Evolutionary conservation across 371 early-diverging fungal genomes (phyloP), one percentile per base, ranked within the genome.

Genomic region (Smittium culicis): DNA sequence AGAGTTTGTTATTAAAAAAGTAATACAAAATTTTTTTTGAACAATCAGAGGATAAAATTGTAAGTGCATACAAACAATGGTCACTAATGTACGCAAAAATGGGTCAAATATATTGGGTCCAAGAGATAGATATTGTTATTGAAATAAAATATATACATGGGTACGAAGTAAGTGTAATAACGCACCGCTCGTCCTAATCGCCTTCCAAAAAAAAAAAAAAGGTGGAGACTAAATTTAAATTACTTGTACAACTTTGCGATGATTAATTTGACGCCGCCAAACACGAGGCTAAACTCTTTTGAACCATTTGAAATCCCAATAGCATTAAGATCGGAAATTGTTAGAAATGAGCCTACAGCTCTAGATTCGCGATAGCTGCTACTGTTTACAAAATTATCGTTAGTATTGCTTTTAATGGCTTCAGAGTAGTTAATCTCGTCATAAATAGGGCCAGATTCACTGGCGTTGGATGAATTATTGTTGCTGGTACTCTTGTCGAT

Each of bases 181-280:
- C n/a, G n/a, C n/a, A n/a, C n/a, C n/a, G n/a, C n/a, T n/a, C n/a
- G n/a, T n/a, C n/a, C n/a, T 67, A 79, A 92, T 33, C 88, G 93
- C 72, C 83, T 81, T 56, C 77, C 82, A 30, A 81, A 83, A 28
- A 17, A 34, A 57, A 66, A 62, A 29, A 54, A 35, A 27, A n/a
- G n/a, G n/a, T n/a, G n/a, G n/a, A n/a, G n/a, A n/a, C 25, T 64
- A 61, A 54, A 31, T 64, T 67, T 35, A 1, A 0, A 25, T 34
- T 33, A 2, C n/a, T 25, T 28, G 11, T 27, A 14, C 61, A 30
- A 28, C 20, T 17, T 60, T 35, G n/a, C 31, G 32, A 34, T 61
- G 8, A 35, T 8, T 32, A 58, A 11, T 29, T 62, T 25, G 29
- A n/a, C 34, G 17, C 31, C 60, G 5, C 60, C 31, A 31, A 34